Evolutionary conservation across 306 rosid genomes (phyloP), one percentile per base, ranked within the genome.

Genomic region (Vachellia collinsii): DNA sequence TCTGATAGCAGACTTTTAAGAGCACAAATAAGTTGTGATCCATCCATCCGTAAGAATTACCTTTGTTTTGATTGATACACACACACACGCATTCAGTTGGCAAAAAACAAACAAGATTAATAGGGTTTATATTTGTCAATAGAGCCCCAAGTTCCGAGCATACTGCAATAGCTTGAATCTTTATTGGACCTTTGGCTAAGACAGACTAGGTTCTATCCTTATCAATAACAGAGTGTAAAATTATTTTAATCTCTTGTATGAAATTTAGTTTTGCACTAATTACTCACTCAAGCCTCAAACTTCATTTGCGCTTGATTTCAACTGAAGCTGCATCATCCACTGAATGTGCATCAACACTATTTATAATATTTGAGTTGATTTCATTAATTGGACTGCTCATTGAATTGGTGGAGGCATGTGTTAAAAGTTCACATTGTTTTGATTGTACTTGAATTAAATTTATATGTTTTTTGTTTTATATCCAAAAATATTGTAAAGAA

Each of bases 281-380:
- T 25, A 23, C 66, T 25, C 23, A 9, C 23, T 20, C 63, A 12
- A 20, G 58, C 56, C 80, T 14, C 39, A 29, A 22, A 23, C 19
- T 50, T 39, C 47, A n/a, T 66, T 11, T 46, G 10, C 14, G 17
- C 58, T 70, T 77, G 58, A 29, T 69, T 25, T 77, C 38, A 63
- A 44, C 39, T 36, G 20, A 59, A 36, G 67, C 83, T 70, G 51
- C 38, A 59, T 58, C 14, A 70, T 44, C 47, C 20, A 29, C 44
- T 61, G 59, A 61, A 41, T 76, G 44, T 23, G 25, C 70, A 10
- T 16, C 17, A 58, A 12, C 19, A 16, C 14, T 53, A 39, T 54
- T 14, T 53, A 19, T 70, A 22, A 43, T 9, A 51, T 51, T 51
- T 51, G 20, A 51, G 58, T 51, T 20, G 17, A 6, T 51, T 4